These are phyloP conservation scores for Stylosanthes scabra DNA, from an alignment of 331 rosid genomes.

Conservation along the genomic window DNA sequence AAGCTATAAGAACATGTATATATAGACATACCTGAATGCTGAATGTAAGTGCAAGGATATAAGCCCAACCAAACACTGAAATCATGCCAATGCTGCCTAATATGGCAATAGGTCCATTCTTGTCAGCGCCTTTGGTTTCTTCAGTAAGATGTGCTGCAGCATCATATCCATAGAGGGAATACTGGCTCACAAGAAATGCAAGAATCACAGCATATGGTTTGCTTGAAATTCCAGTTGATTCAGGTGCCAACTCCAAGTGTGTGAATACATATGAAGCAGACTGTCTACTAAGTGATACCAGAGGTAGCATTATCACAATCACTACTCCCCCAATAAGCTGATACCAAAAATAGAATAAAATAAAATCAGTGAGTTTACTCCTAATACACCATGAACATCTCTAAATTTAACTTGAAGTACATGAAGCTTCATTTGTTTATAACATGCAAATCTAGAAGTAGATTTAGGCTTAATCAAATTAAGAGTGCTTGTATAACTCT, in stretches of 20 bases:
- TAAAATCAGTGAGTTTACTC: constrained; percentile 3
- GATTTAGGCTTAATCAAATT: constrained; percentile 18
- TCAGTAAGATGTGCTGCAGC: constrained; percentile 93
- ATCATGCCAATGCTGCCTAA: constrained; percentile 79
- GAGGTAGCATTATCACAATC: constrained; percentile 73
- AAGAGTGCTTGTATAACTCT: not conserved
- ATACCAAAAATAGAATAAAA: constrained; percentile 9
- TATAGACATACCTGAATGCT: constrained; percentile 71
- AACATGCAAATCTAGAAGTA: constrained; percentile 4
- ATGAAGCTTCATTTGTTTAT: not conserved
- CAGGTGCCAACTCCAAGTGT: constrained; percentile 58
- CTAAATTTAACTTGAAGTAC: not conserved
- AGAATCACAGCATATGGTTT: constrained; percentile 86
- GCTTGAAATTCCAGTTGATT: constrained; percentile 73
- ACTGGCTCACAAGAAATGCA: constrained; percentile 85
- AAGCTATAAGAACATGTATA: no score
- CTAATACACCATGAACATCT: not conserved
- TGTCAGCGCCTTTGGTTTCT: constrained; percentile 92
- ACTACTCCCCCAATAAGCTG: constrained; percentile 80
- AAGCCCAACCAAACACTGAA: constrained; percentile 87
- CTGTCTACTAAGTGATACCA: constrained; percentile 68
- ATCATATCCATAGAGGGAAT: constrained; percentile 88
- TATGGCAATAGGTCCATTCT: constrained; percentile 87
- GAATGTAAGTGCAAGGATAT: constrained; percentile 86
- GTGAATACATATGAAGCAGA: constrained; percentile 83